Evolutionary conservation across 148 eudicot species (phyloP), one percentile per base, ranked within the genome.

Genomic region (Spergularia bocconei): DNA sequence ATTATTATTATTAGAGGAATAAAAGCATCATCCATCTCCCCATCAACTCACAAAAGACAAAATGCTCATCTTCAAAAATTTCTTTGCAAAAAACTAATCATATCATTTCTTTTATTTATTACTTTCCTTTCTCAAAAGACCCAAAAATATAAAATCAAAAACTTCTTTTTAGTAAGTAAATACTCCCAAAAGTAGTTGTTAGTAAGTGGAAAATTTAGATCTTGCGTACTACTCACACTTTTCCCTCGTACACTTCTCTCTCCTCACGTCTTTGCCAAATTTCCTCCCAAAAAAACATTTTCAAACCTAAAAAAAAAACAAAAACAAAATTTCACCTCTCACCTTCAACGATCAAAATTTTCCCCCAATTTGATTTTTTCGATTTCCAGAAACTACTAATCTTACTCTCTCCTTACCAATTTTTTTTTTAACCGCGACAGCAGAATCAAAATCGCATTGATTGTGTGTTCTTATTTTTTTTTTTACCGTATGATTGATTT

Each of bases 201-300:
- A 44, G 48, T 44, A 44, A 12, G 13, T 17, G 21, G 67, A 62
- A 77, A 69, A 48, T n/a, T 60, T 70, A 77, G 79, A 77, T 77
- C 79, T 77, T 56, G 61, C 69, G 61, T 67, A 61, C 69, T 38
- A n/a, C 64, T 64, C 65, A 50, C 48, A 50, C 20, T 50, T 59
- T 61, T 23, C 62, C 54, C 69, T 64, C 77, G 16, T 61, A 29
- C 21, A 12, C 47, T 38, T 54, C 62, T 65, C 78, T 67, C 72
- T 66, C 21, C 48, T 56, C 71, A 67, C 61, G 41, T 55, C 72
- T 76, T 59, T 63, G 36, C 36, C 36, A 29, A 67, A 63, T 29
- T 59, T 23, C 16, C 36, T 50, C 54, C 70, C 75, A 38, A 36
- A 39, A 39, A 69, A 52, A 69, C 7, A 76, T 57, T 41, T 67